A percentile compares a stretch with the other conserved stretches of the same genome.
Evolutionary conservation across 1,284 basidiomycete genomes (phyloP).

Genomic region (Tylopilus orsonianus): DNA sequence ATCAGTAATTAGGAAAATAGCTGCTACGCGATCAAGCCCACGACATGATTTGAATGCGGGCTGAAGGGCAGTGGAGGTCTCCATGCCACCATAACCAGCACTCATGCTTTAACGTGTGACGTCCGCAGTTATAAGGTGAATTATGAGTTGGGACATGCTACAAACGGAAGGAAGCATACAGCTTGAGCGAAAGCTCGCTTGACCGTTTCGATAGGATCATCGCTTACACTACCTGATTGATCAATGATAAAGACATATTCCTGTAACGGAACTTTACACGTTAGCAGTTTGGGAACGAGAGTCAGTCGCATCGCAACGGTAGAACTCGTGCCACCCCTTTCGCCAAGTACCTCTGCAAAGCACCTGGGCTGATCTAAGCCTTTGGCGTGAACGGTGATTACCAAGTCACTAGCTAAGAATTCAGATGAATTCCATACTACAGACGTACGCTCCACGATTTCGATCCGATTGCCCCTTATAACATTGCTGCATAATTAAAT

Average conservation of each 20-base stretch:
- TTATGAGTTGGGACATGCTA: background rate
- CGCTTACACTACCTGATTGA: slow-evolving; percentile 42
- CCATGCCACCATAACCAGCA: slow-evolving; percentile 48
- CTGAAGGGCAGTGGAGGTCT: slow-evolving; percentile 42
- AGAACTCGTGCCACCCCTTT: slow-evolving; percentile 21
- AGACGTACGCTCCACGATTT: slow-evolving; percentile 41
- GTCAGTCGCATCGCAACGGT: slow-evolving; percentile 52
- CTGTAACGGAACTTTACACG: slow-evolving; percentile 38
- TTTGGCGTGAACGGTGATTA: slow-evolving; percentile 44
- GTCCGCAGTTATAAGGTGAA: slow-evolving; percentile 26
- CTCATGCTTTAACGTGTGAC: slow-evolving; percentile 38
- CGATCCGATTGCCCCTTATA: slow-evolving; percentile 37
- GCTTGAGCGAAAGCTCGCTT: slow-evolving; percentile 39
- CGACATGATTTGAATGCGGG: slow-evolving; percentile 26
- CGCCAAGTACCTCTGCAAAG: slow-evolving; percentile 46
- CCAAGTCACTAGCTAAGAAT: slow-evolving; percentile 47
- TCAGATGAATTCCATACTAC: slow-evolving; percentile 37
- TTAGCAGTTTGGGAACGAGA: slow-evolving; percentile 48
- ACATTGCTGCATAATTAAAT: slow-evolving; percentile 34
- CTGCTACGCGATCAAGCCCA: slow-evolving; percentile 38
- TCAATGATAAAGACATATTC: slow-evolving; percentile 48
- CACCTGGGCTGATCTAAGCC: slow-evolving; percentile 52
- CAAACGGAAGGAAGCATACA: slow-evolving; percentile 33
- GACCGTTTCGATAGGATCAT: slow-evolving; percentile 35
- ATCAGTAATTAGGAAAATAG: slow-evolving; percentile 55